Base-by-base conservation (phyloP, 768 basidiomycete species). In the Porphyrellus cyaneotinctus region DNA sequence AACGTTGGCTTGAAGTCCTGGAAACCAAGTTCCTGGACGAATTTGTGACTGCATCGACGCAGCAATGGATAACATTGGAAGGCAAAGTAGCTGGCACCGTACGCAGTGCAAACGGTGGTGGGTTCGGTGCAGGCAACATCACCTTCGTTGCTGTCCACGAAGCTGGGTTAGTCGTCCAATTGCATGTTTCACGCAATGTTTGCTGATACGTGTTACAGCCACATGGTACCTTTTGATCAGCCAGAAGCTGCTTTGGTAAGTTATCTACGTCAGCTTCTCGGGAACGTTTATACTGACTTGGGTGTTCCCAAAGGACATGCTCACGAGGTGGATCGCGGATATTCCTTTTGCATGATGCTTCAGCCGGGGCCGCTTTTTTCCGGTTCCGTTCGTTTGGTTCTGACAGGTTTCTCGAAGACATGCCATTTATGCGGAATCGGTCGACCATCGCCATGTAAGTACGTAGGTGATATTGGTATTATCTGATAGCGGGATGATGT, bases 181-280 rank as follows among this genome's bases (percentile, higher is more conserved):
- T 30, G 8, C 13, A 4, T 44, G 38, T 48, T 22, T 11, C 1
- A 8, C 9, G 11, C 36, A 39, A 23, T 17, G 2, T 17, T 10
- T 24, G 33, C 24, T 64, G 37, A 64, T 47, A 4, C 4, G 33
- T 41, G 56, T 55, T 53, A 7, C 60, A 90, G 89, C 32, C 90
- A 92, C 66, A 88, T 93, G 91, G 91, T 91, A 9, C 92, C 93
- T 6, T 85, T 78, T 63, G 91, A 97, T 70, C 91, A 95, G 64
- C 88, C 93, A 2, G 88, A 90, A 62, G 93, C 85, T 36, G 83
- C 92, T 41, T 72, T 92, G 65, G 91, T 87, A 61, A 44, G 84
- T 65, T 28, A 6, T 52, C 36, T 28, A 9, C 9, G 2, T n/a
- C 26, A 10, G 39, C 43, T 2, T 23, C 18, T 15, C 4, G 33